A percentile compares a stretch with the other conserved stretches of the same genome.
phyloP scores from a whole-genome alignment of 495 filamentous ascomycete species.

The Pseudotulostoma volvatum region DNA sequence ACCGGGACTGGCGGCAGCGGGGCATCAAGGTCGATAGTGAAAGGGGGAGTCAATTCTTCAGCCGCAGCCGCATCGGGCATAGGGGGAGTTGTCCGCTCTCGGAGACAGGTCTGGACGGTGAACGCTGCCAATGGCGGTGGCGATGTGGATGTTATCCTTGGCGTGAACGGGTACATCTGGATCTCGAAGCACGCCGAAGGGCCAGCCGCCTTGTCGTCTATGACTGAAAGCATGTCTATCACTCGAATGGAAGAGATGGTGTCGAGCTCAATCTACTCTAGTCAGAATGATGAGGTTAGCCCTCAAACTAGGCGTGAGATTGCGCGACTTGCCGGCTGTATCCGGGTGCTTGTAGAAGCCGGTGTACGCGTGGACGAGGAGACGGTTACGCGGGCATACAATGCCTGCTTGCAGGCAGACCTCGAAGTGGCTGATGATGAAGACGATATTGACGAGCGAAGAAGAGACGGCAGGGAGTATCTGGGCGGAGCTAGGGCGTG shows the following conservation, averaged over 20 bases:
- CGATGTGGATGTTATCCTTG: constrained; percentile 71
- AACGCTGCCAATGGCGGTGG: constrained; percentile 50
- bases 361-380: constrained; percentile 82
- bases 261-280: constrained; percentile 63
- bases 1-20: constrained; percentile 63
- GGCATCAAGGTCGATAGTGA: constrained; percentile 16
- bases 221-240: constrained; percentile 40
- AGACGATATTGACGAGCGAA: constrained; percentile 23
- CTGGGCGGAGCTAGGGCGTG: constrained; percentile 56
- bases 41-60: constrained; percentile 15
- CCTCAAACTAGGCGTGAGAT: constrained; percentile 73
- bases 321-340: constrained; percentile 58
- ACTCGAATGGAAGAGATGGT: constrained; percentile 72
- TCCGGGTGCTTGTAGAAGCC: constrained; percentile 64
- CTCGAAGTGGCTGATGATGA: constrained; percentile 36
- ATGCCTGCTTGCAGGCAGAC: constrained; percentile 57
- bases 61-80: constrained; percentile 11
- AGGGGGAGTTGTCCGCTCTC: constrained; percentile 59
- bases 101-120: constrained; percentile 77
- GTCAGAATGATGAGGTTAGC: constrained; percentile 72
- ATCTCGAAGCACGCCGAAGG: constrained; percentile 59
- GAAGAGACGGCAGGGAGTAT: constrained; percentile 37
- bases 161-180: constrained; percentile 94
- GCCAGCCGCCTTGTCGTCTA: constrained; percentile 32
- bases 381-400: constrained; percentile 68